Base-by-base conservation (phyloP, 1,284 basidiomycete genomes). In the Trichosporon asahii region DNA sequence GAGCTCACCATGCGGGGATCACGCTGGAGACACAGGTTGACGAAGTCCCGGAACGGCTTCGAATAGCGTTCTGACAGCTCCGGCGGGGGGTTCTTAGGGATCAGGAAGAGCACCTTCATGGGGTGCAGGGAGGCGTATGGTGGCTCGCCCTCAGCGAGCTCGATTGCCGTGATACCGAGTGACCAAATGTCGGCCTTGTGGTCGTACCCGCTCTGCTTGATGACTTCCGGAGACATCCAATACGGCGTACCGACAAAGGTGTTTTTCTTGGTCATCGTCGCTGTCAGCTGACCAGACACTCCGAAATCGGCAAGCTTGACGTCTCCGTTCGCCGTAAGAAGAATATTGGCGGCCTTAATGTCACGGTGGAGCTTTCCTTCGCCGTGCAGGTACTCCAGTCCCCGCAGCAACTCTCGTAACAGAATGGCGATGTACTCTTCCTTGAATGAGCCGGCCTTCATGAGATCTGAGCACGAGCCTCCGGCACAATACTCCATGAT, bases 211-310 rank as follows among this genome's bases (percentile, higher is more conserved):
- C 93, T 96, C 85, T 99, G 96, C 84, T 98, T 98, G 86, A 99
- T 98, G 25, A 99, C 96, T 82, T 99, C 96, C 7, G 96, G 96
- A 25, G 94, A 95, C 96, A 99, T 99, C 95, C 95, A 97, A 80
- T 95, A 96, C 1, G 94, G 94, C 15, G 95, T 96, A 33, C 96
- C 94, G 66, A 98, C 95, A 80, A 98, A 98, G 0, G 95, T 98
- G 78, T 98, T 98, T 88, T 98, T 98, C 89, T 97, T 97, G n/a
- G 94, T 94, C 69, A 97, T 87, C 0, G 94, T 97, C 2, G 93
- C 93, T 53, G 95, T 98, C 27, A 99, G 87, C 80, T 99, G 97
- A n/a, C 96, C 96, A 1, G 95, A 97, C 2, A 99, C 96, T 79
- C 96, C 96, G 81, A 99, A 99, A 82, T 99, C 96, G 68, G 97